These are phyloP conservation scores for Claviceps quebecensis DNA, from an alignment of 2,329 filamentous ascomycete genomes.

Conservation along the genomic window DNA sequence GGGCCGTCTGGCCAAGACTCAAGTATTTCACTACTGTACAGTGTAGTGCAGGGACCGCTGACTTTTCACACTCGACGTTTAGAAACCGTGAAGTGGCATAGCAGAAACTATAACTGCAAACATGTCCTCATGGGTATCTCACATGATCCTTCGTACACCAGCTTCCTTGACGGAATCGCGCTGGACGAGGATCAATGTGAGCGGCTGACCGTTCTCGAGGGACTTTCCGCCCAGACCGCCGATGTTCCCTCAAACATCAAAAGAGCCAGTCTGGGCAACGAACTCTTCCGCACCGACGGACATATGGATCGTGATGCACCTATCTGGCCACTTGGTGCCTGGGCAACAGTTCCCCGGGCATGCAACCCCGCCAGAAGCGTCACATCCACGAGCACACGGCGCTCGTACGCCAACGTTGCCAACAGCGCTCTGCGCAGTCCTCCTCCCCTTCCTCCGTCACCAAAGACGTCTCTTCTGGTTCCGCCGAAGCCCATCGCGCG, in stretches of 20 bases:
- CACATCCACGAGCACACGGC: slow-evolving; percentile 5
- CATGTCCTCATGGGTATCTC: slow-evolving; percentile 48
- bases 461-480: slow-evolving; percentile 27
- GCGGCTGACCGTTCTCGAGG: slow-evolving; percentile 41
- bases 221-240: slow-evolving; percentile 30
- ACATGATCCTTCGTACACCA: slow-evolving; percentile 46
- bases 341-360: slow-evolving; percentile 3
- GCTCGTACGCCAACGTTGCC: slow-evolving; percentile 27
- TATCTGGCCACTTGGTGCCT: slow-evolving; percentile 9
- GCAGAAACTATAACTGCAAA: slow-evolving; percentile 47
- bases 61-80: background rate
- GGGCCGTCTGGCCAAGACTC: background rate
- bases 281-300: slow-evolving; percentile 41
- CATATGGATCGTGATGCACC: slow-evolving; percentile 20
- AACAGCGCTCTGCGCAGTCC: slow-evolving; percentile 22
- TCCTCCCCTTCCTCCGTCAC: slow-evolving; percentile 24
- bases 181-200: slow-evolving; percentile 26
- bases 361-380: slow-evolving; percentile 8
- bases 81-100: slow-evolving; percentile 42
- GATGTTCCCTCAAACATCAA: slow-evolving; percentile 32
- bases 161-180: slow-evolving; percentile 42
- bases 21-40: background rate
- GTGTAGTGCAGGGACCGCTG: background rate
- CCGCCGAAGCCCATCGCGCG: slow-evolving; percentile 12
- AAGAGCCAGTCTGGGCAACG: slow-evolving; percentile 30